Evolutionary conservation across 1,284 basidiomycete species (phyloP), one percentile per base, ranked within the genome.

Genomic region (Moesziomyces sp.): DNA sequence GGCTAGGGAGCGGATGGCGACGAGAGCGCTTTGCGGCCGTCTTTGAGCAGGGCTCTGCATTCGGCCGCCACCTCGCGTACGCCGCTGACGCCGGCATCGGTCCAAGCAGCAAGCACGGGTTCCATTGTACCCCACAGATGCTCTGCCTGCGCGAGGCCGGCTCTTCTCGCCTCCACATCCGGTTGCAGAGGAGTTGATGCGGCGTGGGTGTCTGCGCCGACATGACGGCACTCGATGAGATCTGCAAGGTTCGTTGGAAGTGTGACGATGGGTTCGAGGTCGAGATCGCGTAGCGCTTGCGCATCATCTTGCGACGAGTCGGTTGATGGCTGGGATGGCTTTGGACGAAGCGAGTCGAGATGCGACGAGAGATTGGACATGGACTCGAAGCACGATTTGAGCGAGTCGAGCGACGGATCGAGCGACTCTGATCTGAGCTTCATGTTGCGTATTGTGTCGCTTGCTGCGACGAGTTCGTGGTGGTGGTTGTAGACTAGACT

Each of bases 401-500:
- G 75, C 35, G 62, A 57, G 21, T 72, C 74, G 19, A 81, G 60
- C 2, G 66, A 71, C 5, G 76, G 71, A 48, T 72, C 65, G 9
- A 80, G 57, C 1, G 74, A 75, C 21, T 76, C 80, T 6, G 63
- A 74, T 21, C 59, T 64, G 49, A 46, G 38, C 50, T 79, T 74
- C 69, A 83, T 77, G 23, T 91, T 89, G 63, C 90, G 89, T 69
- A 96, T 95, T 7, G 94, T 96, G 78, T 94, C 93, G 72, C 91
- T 93, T 1, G 93, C 94, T 1, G 92, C 91, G 49, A 96, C 94
- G 21, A 96, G 89, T 79, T 96, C 93, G 74, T 94, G 93, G 80
- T 96, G 93, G 78, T 96, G 93, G 76, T 96, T 94, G 83, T 96
- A 96, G 4, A 96, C 94, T 42, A 96, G 86, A 21, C 91, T 92